Percentiles rank a stretch among this genome's conserved stretches.
These are phyloP conservation scores for grape (Vitis vinifera) DNA, from an alignment of 164 flowering plant species.

Conservation along the genomic window ASM3070453v1 NC_081818.1:10532501-10533000, in stretches of 20 bases:
- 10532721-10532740: conserved; percentile 80
- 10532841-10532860: too few relatives aligned
- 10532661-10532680: conserved; percentile 66
- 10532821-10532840: not conserved
- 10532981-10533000: not conserved
- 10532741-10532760: conserved; percentile 74
- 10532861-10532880: too few relatives aligned
- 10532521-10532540: conserved; percentile 70
- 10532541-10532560: conserved; percentile 5
- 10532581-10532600: conserved; percentile 4
- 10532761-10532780: not conserved
- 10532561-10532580: not conserved
- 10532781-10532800: too few relatives aligned
- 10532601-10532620: not conserved
- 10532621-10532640: not conserved
- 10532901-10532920: not conserved
- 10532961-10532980: not conserved
- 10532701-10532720: conserved; percentile 72
- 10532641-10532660: not conserved
- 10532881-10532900: not conserved
- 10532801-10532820: not conserved
- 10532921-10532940: not conserved
- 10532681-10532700: conserved; percentile 93
- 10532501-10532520: conserved; percentile 79
- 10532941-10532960: not conserved